A percentile compares a stretch with the other conserved stretches of the same genome.
Evolutionary conservation across 371 early-diverging fungal species (phyloP).

Genomic region (Mucor indicus): DNA sequence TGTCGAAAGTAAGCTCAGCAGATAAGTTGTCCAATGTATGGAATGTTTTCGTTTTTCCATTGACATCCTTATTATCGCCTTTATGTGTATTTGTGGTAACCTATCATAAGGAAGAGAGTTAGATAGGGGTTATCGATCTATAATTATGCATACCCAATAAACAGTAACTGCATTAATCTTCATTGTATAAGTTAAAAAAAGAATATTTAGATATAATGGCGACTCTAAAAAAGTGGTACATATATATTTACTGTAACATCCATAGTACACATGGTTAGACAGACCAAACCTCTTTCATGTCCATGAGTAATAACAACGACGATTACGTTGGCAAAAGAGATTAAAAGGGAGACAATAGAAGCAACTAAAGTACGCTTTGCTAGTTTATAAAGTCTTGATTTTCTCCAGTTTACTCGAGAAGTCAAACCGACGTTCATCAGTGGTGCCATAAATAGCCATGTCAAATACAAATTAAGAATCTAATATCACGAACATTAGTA

Average conservation of each 20-base stretch:
- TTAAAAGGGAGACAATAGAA: conserved; percentile 43
- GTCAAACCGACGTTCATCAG: conserved; percentile 35
- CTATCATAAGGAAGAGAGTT: conserved; percentile 4
- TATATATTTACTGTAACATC: conserved; percentile 48
- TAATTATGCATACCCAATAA: conserved; percentile 49
- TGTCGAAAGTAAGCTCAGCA: conserved; percentile 21
- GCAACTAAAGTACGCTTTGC: conserved; percentile 51
- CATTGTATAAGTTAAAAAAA: neutral
- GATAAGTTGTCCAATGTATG: conserved; percentile 16
- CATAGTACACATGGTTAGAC: conserved; percentile 51
- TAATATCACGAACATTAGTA: too few relatives aligned
- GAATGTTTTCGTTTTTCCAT: conserved; percentile 10
- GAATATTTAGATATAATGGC: too few relatives aligned
- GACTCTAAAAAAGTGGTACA: too few relatives aligned
- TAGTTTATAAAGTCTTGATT: conserved; percentile 39
- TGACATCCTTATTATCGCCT: conserved; percentile 2
- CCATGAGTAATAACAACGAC: conserved; percentile 45
- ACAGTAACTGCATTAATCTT: conserved; percentile 56
- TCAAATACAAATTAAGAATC: conserved; percentile 32
- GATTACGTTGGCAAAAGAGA: conserved; percentile 49
- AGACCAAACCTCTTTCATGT: conserved; percentile 50
- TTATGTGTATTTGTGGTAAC: conserved; percentile 19
- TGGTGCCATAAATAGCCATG: conserved; percentile 38
- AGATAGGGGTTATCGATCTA: neutral
- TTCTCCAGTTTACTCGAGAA: conserved; percentile 43